These are phyloP conservation scores for Ramaria sp. DNA, from an alignment of 768 basidiomycete genomes.

Conservation along the genomic window DNA sequence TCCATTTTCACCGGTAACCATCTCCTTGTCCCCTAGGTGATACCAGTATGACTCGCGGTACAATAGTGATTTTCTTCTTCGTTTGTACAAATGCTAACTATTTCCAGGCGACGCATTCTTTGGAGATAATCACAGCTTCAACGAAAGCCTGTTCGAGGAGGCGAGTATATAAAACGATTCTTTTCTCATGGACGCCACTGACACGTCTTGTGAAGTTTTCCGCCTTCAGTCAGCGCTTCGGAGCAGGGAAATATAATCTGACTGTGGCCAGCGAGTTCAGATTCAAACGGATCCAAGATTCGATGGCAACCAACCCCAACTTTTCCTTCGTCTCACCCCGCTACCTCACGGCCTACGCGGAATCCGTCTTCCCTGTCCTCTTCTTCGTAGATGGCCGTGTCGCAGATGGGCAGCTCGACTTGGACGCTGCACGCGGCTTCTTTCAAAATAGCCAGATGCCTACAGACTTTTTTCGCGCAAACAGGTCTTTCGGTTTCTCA, in stretches of 20 bases:
- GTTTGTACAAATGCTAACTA: not conserved
- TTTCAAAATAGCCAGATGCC: not conserved
- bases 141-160: conserved; percentile 5
- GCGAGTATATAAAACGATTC: not conserved
- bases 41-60: conserved; percentile 7
- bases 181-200: not conserved
- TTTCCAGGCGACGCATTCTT: conserved; percentile 4
- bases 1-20: not conserved
- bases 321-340: conserved; percentile 6
- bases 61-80: not conserved
- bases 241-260: not conserved
- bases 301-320: conserved; percentile 7
- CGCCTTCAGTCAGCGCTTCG: not conserved
- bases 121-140: conserved; percentile 8
- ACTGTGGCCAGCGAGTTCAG: conserved; percentile 5
- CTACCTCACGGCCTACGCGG: conserved; percentile 3
- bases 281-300: conserved; percentile 4
- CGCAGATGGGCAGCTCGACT: not conserved
- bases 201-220: not conserved
- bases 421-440: conserved; percentile 3
- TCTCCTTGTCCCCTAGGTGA: not conserved
- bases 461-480: not conserved
- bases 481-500: not conserved
- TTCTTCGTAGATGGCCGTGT: conserved; percentile 8
- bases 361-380: conserved; percentile 4